Percentiles rank a stretch among this genome's conserved stretches.
These are phyloP conservation scores for Davidsoniella virescens DNA, from an alignment of 2,329 filamentous ascomycete species.

Conservation along the genomic window DNA sequence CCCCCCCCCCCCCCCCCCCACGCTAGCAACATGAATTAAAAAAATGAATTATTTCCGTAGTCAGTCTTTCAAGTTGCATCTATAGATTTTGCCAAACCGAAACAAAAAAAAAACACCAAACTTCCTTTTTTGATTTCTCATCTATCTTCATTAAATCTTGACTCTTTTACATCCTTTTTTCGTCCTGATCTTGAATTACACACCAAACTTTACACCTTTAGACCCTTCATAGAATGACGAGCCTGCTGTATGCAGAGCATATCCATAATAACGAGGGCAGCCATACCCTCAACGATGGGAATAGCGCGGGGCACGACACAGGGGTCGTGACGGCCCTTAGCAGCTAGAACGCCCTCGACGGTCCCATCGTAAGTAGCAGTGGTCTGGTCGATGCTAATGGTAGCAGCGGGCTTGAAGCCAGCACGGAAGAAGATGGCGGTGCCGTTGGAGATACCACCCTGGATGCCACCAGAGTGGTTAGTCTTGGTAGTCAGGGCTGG, in stretches of 20 bases:
- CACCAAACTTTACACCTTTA: constrained; percentile 9
- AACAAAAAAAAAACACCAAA: too few relatives aligned
- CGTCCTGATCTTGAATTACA: neutral
- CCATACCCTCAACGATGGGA: constrained; percentile 84
- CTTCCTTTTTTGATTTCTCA: neutral
- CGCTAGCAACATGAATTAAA: too few relatives aligned
- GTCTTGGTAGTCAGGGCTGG: constrained; percentile 65
- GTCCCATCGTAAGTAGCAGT: constrained; percentile 66
- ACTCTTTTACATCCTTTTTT: neutral
- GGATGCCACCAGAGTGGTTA: constrained; percentile 88
- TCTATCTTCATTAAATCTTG: neutral
- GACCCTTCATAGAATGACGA: constrained; percentile 21
- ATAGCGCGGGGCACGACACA: constrained; percentile 82
- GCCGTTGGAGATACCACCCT: constrained; percentile 90
- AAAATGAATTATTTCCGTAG: neutral
- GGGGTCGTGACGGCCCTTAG: constrained; percentile 88
- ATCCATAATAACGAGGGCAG: constrained; percentile 74
- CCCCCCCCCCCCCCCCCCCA: too few relatives aligned
- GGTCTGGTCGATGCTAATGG: constrained; percentile 74
- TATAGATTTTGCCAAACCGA: too few relatives aligned
- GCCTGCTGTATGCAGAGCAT: constrained; percentile 69
- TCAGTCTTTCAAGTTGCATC: too few relatives aligned
- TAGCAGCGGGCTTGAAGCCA: constrained; percentile 88
- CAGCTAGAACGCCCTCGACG: constrained; percentile 58
- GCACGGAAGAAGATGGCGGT: constrained; percentile 88